A percentile compares a stretch with the other conserved stretches of the same genome.
These are phyloP conservation scores for Penicillium sp. DNA, from an alignment of 2,329 filamentous ascomycete species.

Conservation along the genomic window DNA sequence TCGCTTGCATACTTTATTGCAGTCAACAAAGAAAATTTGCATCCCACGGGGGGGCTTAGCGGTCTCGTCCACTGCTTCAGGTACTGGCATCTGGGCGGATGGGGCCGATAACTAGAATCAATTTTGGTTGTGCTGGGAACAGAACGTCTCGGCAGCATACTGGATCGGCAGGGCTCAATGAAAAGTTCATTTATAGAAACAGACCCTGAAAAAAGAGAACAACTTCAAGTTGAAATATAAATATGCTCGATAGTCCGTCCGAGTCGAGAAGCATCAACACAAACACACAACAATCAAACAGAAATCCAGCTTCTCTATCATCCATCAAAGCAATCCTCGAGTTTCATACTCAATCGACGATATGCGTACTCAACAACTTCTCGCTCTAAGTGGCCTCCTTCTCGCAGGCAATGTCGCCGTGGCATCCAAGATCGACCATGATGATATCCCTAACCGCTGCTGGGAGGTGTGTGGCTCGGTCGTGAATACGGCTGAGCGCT, in stretches of 20 bases:
- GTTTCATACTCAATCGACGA: constrained; percentile 11
- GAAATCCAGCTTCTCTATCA: not conserved
- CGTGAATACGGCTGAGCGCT: constrained; percentile 28
- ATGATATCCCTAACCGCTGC: constrained; percentile 35
- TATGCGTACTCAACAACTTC: constrained; percentile 28
- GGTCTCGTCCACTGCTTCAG: not conserved
- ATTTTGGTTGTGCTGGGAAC: not conserved
- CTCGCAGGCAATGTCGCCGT: constrained; percentile 26
- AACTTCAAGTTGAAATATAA: too few relatives aligned
- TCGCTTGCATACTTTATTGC: constrained; percentile 7
- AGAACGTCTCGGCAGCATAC: not conserved
- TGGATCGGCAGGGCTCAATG: constrained; percentile 8
- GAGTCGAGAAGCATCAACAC: constrained; percentile 1
- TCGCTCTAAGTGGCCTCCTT: constrained; percentile 30
- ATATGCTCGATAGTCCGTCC: not conserved
- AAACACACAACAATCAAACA: not conserved
- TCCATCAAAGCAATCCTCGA: not conserved
- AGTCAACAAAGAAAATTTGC: constrained; percentile 1
- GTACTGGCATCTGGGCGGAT: not conserved
- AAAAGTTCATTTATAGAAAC: constrained; percentile 20
- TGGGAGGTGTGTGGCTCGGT: constrained; percentile 30
- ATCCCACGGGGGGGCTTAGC: constrained; percentile 19
- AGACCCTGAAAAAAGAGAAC: not conserved
- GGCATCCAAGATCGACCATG: constrained; percentile 31
- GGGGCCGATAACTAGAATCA: not conserved